Evolutionary conservation across 805 yeast species (phyloP).

Genomic region (Scheffersomyces lignosus): DNA sequence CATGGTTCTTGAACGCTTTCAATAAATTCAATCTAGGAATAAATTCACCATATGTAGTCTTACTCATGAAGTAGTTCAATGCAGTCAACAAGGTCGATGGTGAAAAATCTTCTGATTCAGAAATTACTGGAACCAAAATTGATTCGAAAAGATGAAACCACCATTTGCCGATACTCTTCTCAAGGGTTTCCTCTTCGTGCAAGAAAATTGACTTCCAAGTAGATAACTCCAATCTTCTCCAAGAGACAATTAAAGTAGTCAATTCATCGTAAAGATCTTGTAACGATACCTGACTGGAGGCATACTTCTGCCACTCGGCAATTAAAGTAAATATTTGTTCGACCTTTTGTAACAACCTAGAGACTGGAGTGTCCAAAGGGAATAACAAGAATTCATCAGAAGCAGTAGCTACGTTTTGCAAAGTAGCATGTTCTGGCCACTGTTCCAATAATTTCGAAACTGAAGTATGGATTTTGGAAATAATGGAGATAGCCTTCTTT

Average conservation of each 20-base stretch:
- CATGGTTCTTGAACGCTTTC: constrained; percentile 62
- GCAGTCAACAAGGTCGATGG: constrained; percentile 46
- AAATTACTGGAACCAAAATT: constrained; percentile 55
- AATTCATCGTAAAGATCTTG: constrained; percentile 53
- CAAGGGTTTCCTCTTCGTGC: constrained; percentile 55
- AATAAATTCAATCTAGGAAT: constrained; percentile 57
- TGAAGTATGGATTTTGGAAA: constrained; percentile 26
- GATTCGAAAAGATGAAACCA: constrained; percentile 91
- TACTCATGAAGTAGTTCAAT: constrained; percentile 71
- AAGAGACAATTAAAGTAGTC: constrained; percentile 71
- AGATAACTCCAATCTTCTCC: constrained; percentile 86
- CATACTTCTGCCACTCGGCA: constrained; percentile 93
- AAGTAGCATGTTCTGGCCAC: constrained; percentile 96
- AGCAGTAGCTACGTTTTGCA: constrained; percentile 63
- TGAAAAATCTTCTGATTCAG: constrained; percentile 31
- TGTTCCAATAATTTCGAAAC: constrained; percentile 51
- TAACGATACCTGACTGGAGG: constrained; percentile 74
- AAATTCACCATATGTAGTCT: constrained; percentile 77
- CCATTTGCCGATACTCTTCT: constrained; percentile 68
- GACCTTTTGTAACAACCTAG: constrained; percentile 72
- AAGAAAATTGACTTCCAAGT: constrained; percentile 81
- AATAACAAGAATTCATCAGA: constrained; percentile 64
- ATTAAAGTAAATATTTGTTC: constrained; percentile 84
- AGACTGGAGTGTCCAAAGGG: constrained; percentile 71
- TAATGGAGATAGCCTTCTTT: constrained; percentile 52